A percentile compares a stretch with the other conserved stretches of the same genome.
phyloP scores from a whole-genome alignment of 495 filamentous ascomycete genomes.

The Amniculicola lignicola region DNA sequence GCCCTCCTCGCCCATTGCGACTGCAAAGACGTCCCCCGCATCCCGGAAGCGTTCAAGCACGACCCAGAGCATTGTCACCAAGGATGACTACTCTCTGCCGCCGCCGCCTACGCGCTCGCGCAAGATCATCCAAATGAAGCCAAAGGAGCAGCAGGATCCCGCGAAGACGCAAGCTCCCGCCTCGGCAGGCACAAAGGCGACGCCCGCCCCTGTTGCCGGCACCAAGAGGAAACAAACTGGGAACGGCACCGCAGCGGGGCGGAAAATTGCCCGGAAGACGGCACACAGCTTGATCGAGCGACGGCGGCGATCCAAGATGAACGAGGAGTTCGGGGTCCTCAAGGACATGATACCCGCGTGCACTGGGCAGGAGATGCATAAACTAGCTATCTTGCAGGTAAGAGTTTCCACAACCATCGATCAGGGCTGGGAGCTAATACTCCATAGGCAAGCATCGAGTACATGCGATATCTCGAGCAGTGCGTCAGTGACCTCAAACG shows the following conservation, averaged over 20 bases:
- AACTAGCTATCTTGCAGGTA: constrained; percentile 93
- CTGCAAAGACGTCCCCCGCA: constrained; percentile 54
- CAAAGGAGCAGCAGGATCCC: constrained; percentile 46
- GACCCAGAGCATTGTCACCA: constrained; percentile 14
- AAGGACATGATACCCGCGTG: constrained; percentile 97
- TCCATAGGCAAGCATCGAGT: constrained; percentile 86
- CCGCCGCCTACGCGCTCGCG: constrained; percentile 88
- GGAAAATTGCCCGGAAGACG: constrained; percentile 93
- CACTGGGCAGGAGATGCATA: constrained; percentile 91
- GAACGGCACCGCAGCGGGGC: constrained; percentile 73
- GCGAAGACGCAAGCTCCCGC: neutral
- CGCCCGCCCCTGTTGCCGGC: constrained; percentile 38
- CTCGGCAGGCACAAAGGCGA: constrained; percentile 28
- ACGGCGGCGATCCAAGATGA: constrained; percentile 92
- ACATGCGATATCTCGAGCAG: constrained; percentile 88
- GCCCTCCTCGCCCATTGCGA: constrained; percentile 57
- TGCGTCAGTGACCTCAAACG: constrained; percentile 81
- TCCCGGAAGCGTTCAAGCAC: constrained; percentile 42
- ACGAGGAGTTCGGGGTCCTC: constrained; percentile 91
- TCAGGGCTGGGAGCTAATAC: neutral
- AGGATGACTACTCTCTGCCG: constrained; percentile 68
- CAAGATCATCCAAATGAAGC: constrained; percentile 99
- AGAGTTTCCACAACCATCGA: neutral
- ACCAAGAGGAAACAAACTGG: constrained; percentile 66
- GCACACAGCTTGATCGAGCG: constrained; percentile 95